Evolutionary conservation across 805 yeast genomes (phyloP).

Genomic region (Myxozyma lipomycoides): DNA sequence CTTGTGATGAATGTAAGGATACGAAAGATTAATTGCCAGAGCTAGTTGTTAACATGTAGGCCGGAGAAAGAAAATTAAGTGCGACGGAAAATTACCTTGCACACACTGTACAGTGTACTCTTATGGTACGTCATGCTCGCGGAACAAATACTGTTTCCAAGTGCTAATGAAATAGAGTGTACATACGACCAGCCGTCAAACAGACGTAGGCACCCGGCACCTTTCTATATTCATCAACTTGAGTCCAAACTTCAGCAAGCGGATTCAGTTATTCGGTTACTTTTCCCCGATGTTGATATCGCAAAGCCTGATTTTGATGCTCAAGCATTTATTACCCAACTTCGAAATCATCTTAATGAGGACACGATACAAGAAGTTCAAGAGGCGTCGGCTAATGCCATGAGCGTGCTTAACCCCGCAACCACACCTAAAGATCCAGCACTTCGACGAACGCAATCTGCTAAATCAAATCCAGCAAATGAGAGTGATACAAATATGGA

Average conservation of each 20-base stretch:
- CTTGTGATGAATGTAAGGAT: conserved; percentile 61
- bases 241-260: conserved; percentile 40
- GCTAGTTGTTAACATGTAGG: conserved; percentile 21
- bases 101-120: conserved; percentile 82
- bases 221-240: conserved; percentile 35
- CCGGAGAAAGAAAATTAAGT: conserved; percentile 69
- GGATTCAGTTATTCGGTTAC: conserved; percentile 37
- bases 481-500: conserved; percentile 28
- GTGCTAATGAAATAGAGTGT: conserved; percentile 50
- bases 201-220: conserved; percentile 42
- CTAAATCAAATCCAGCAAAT: neutral
- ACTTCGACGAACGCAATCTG: neutral
- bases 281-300: conserved; percentile 44
- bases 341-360: conserved; percentile 2
- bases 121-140: conserved; percentile 41
- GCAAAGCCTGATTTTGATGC: conserved; percentile 35
- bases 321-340: conserved; percentile 29
- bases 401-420: neutral
- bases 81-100: conserved; percentile 78
- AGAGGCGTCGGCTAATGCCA: conserved; percentile 9
- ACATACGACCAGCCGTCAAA: conserved; percentile 75
- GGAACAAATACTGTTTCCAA: no score
- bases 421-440: neutral
- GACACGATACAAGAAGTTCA: conserved; percentile 6
- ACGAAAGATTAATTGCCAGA: neutral